Evolutionary conservation across 768 basidiomycete species (phyloP), one percentile per base, ranked within the genome.

Genomic region (Amylocystis lapponica): DNA sequence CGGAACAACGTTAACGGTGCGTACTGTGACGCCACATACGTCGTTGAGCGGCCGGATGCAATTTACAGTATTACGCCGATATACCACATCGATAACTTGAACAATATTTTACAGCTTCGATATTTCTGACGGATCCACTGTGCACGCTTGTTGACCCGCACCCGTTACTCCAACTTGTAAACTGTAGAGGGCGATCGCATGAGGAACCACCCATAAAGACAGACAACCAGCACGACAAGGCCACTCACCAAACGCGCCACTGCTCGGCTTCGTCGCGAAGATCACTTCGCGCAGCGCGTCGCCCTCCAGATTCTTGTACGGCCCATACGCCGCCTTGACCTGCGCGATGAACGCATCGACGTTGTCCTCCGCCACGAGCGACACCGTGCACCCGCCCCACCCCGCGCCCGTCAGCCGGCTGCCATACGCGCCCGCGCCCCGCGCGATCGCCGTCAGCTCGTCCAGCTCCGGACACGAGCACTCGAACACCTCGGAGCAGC

Each of bases 311-410:
- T 63, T 68, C 48, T 66, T 65, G 61, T 86, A 91, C n/a, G 82
- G 76, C 14, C 58, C 62, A 58, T 90, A 93, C 4, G 62, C 65
- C n/a, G 65, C 64, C 55, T 69, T 75, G 14, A 93, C 65, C 50
- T 70, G 69, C 48, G 65, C 56, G 34, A 91, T 81, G 59, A 94
- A 93, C 7, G 54, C 47, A 0, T 74, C 70, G 2, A 86, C 85
- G 33, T 75, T 54, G 16, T 66, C 61, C 55, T 84, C 82, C 6
- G 77, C 72, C 13, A 93, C 82, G 16, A 93, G 73, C 6, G 86
- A 89, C 17, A 93, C 83, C 0, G 85, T 86, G 55, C 89, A 92
- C 5, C 91, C 91, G 27, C 92, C 92, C 90, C 90, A 95, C 3
- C 89, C 90, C 0, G 90, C 90, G 22, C 87, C 86, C 16, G 92